Conservation (phyloP, 768 basidiomycete species). For the Lactifluus subvellereus region DNA sequence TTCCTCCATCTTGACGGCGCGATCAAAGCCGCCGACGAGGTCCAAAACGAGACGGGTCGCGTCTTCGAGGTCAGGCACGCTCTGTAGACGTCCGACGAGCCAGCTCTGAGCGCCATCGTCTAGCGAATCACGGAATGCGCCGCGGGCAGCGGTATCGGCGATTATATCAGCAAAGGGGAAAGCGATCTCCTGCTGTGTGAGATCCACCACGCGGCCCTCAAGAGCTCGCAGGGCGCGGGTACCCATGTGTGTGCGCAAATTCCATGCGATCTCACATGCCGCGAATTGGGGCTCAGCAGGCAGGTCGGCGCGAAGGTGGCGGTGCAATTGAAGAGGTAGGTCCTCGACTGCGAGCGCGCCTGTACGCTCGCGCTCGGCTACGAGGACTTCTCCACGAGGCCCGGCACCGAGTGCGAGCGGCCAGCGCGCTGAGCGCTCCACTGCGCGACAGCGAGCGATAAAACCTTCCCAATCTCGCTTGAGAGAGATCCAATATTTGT, state of each 20-base stretch:
- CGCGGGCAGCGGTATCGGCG: slow-evolving; percentile 52
- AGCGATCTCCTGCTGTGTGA: slow-evolving; percentile 70
- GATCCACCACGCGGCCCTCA: slow-evolving; percentile 54
- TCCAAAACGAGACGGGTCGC: slow-evolving; percentile 56
- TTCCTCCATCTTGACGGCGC: slow-evolving; percentile 66
- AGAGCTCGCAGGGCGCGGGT: slow-evolving; percentile 32
- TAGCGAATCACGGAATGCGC: slow-evolving; percentile 48
- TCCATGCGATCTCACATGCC: slow-evolving; percentile 59
- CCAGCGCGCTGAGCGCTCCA: slow-evolving; percentile 83
- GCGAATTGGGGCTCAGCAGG: slow-evolving; percentile 47
- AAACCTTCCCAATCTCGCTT: slow-evolving; percentile 97
- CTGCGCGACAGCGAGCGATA: slow-evolving; percentile 80
- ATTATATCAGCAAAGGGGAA: slow-evolving; percentile 75
- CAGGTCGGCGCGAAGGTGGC: slow-evolving; percentile 41
- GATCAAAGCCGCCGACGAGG: slow-evolving; percentile 65
- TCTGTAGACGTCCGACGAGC: slow-evolving; percentile 55
- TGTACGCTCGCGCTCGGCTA: slow-evolving; percentile 75
- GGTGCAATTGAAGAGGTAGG: slow-evolving; percentile 52
- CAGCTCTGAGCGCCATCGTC: slow-evolving; percentile 57
- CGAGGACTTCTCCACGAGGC: slow-evolving; percentile 41
- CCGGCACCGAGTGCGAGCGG: slow-evolving; percentile 60
- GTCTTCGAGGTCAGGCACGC: slow-evolving; percentile 49
- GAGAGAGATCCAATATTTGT: slow-evolving; percentile 76
- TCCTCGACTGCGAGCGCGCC: slow-evolving; percentile 62
- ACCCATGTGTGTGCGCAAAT: slow-evolving; percentile 51